Conservation (phyloP, 192 early-diverging fungal genomes). For the Phlyctochytrium planicorne region DNA sequence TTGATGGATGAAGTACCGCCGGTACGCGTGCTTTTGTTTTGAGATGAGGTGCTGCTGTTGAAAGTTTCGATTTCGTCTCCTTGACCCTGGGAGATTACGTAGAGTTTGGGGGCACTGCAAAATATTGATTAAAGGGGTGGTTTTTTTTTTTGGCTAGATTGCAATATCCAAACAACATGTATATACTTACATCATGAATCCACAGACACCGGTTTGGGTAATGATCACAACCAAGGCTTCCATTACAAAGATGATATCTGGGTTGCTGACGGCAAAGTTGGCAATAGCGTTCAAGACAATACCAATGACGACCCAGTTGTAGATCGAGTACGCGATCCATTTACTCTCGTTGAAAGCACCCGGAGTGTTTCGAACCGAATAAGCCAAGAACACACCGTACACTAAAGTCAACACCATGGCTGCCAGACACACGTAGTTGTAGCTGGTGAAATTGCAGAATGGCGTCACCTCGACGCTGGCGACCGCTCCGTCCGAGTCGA, state of each 20-base stretch:
- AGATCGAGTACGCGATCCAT: constrained; percentile 3
- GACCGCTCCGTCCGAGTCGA: background rate
- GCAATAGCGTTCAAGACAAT: constrained; percentile 5
- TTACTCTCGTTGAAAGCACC: constrained; percentile 13
- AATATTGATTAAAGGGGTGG: background rate
- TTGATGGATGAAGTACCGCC: no score
- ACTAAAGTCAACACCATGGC: background rate
- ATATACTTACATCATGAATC: constrained; percentile 4
- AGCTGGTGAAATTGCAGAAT: background rate
- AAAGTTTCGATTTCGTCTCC: background rate
- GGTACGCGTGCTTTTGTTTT: no score
- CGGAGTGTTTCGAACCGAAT: constrained; percentile 11
- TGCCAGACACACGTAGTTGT: constrained; percentile 2
- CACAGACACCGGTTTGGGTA: constrained; percentile 1
- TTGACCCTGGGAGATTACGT: background rate
- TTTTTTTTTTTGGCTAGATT: background rate
- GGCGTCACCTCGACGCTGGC: background rate
- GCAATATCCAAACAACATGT: no score
- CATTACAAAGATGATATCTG: constrained; percentile 6
- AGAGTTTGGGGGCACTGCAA: background rate
- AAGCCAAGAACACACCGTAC: constrained; percentile 1
- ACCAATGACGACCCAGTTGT: constrained; percentile 7
- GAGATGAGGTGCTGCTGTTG: background rate
- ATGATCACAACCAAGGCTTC: constrained; percentile 2
- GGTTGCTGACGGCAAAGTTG: constrained; percentile 7